A percentile compares a stretch with the other conserved stretches of the same genome.
These are phyloP conservation scores for Candida dajiaensis DNA, from an alignment of 805 yeast species.

Conservation along the genomic window DNA sequence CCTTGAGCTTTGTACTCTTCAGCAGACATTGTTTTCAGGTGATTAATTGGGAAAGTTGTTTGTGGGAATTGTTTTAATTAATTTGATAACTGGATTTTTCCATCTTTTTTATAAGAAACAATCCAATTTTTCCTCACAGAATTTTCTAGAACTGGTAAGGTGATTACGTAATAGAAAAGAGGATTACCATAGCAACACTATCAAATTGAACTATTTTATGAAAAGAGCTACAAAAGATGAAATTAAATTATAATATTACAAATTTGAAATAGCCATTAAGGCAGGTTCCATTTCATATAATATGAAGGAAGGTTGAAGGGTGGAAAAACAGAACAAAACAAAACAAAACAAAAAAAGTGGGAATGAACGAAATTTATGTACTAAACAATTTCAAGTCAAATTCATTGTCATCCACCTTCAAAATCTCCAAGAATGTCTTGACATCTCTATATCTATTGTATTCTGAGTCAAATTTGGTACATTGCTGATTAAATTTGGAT, in stretches of 20 bases:
- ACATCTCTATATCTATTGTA: slow-evolving; percentile 5
- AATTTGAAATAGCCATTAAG: background rate
- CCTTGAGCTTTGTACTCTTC: slow-evolving; percentile 88
- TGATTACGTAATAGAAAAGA: background rate
- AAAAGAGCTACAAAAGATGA: background rate
- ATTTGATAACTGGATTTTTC: background rate
- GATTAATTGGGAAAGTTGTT: no score
- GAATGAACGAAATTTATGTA: background rate
- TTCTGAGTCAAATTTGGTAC: slow-evolving; percentile 11
- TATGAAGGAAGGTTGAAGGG: no score
- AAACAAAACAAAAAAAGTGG: no score
- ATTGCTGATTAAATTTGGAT: slow-evolving; percentile 9
- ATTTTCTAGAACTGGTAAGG: background rate
- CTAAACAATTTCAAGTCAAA: slow-evolving; percentile 11
- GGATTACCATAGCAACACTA: background rate
- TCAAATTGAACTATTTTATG: no score
- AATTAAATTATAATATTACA: background rate
- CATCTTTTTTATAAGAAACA: background rate
- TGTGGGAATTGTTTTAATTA: background rate
- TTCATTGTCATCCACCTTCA: slow-evolving; percentile 16
- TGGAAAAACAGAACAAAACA: no score
- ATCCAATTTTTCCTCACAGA: background rate
- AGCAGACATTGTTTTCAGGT: slow-evolving; percentile 46
- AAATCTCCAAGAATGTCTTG: slow-evolving; percentile 8
- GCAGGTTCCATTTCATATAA: background rate